A percentile compares a stretch with the other conserved stretches of the same genome.
Conservation (phyloP, 129 eudicot genomes). For the Kitagawia praeruptora region DNA sequence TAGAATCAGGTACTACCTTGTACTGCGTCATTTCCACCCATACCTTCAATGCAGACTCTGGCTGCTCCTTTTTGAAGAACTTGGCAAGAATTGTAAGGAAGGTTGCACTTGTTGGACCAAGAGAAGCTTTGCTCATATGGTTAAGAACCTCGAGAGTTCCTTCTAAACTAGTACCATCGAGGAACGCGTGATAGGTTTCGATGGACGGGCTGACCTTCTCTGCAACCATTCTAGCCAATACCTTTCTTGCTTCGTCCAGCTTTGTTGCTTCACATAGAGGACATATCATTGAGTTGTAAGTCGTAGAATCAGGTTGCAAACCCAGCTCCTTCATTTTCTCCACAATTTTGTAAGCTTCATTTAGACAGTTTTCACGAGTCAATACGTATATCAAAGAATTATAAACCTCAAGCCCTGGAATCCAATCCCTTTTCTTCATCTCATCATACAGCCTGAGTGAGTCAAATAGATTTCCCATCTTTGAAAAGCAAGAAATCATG, state of each 20-base stretch:
- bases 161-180: constrained; percentile 36
- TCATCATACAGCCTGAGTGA: constrained; percentile 81
- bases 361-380: constrained; percentile 54
- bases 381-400: constrained; percentile 66
- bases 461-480: constrained; percentile 67
- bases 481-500: constrained; percentile 83
- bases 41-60: constrained; percentile 56
- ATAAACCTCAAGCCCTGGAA: constrained; percentile 58
- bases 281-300: constrained; percentile 50
- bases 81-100: constrained; percentile 41
- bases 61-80: constrained; percentile 38
- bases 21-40: constrained; percentile 66
- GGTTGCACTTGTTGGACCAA: constrained; percentile 49
- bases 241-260: constrained; percentile 52
- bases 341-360: constrained; percentile 58
- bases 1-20: constrained; percentile 40
- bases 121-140: constrained; percentile 52
- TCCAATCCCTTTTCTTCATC: constrained; percentile 79
- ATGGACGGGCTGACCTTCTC: constrained; percentile 49
- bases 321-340: constrained; percentile 53
- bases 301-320: constrained; percentile 44
- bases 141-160: constrained; percentile 51
- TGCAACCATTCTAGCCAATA: constrained; percentile 51
- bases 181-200: constrained; percentile 74
- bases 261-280: constrained; percentile 62